Evolutionary conservation across 257 asterid species (phyloP).

Genomic region (Solanum piurae): DNA sequence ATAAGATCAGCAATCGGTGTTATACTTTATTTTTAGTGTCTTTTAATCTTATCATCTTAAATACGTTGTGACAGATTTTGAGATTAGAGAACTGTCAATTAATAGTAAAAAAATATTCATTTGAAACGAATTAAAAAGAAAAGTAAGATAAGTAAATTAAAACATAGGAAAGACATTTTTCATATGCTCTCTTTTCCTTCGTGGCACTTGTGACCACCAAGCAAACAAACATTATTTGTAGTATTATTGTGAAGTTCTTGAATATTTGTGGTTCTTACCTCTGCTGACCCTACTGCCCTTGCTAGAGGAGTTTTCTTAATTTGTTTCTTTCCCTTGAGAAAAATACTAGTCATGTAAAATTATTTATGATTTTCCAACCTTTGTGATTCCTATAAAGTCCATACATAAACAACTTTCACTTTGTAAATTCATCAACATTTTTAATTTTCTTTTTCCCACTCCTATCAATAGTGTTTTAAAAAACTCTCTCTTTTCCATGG

Average conservation of each 20-base stretch:
- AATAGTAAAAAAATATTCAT: no score
- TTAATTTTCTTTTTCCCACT: not conserved
- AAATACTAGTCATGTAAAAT: not conserved
- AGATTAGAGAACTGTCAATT: no score
- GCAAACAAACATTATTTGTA: not conserved
- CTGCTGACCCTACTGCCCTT: not conserved
- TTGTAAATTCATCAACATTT: not conserved
- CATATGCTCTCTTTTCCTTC: no score
- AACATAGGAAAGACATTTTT: no score
- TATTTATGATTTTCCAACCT: not conserved
- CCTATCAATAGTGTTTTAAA: no score
- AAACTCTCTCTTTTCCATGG: not conserved
- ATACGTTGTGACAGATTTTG: no score
- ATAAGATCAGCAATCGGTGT: no score
- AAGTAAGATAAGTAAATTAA: no score
- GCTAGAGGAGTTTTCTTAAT: not conserved
- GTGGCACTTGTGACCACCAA: not conserved
- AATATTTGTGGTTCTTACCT: not conserved
- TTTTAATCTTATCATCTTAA: no score
- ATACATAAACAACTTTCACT: not conserved
- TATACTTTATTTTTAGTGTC: no score
- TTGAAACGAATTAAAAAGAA: no score
- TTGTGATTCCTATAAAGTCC: not conserved
- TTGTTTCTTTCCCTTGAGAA: not conserved
- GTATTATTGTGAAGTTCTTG: not conserved